A percentile compares a stretch with the other conserved stretches of the same genome.
Evolutionary conservation across 371 early-diverging fungal species (phyloP).

Genomic region (Mortierella sp.): DNA sequence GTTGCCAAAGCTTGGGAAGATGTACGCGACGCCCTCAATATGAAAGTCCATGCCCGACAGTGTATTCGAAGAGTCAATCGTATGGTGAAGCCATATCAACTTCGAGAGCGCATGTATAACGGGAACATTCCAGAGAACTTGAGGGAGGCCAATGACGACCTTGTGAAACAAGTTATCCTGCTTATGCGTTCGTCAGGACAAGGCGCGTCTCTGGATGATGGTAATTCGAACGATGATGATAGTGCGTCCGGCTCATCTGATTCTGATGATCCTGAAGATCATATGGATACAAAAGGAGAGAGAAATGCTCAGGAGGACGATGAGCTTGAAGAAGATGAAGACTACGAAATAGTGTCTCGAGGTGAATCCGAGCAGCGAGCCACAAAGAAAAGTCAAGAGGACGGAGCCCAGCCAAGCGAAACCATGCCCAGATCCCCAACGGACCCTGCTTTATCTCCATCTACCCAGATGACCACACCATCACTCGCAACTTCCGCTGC

Average conservation of each 20-base stretch:
- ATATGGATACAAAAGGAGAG: slow-evolving; percentile 13
- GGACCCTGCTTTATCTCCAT: slow-evolving; percentile 6
- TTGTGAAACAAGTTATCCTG: slow-evolving; percentile 52
- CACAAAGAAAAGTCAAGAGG: slow-evolving; percentile 8
- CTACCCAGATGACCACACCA: slow-evolving; percentile 22
- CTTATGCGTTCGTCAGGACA: slow-evolving; percentile 43
- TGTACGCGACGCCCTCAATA: slow-evolving; percentile 41
- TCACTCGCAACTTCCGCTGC: slow-evolving; percentile 10
- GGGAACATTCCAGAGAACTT: slow-evolving; percentile 52
- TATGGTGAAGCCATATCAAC: slow-evolving; percentile 47
- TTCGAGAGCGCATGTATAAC: slow-evolving; percentile 52
- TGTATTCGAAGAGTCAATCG: slow-evolving; percentile 52
- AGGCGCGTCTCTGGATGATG: slow-evolving; percentile 32
- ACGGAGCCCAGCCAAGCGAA: neutral
- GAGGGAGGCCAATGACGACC: slow-evolving; percentile 44
- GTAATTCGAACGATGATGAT: slow-evolving; percentile 39
- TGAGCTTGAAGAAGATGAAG: slow-evolving; percentile 15
- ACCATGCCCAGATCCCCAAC: slow-evolving; percentile 15
- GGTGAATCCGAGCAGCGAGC: slow-evolving; percentile 31
- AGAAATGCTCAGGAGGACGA: slow-evolving; percentile 12
- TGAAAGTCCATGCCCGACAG: slow-evolving; percentile 55
- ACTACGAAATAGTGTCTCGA: slow-evolving; percentile 29
- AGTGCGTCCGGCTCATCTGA: slow-evolving; percentile 34
- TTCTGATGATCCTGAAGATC: slow-evolving; percentile 33
- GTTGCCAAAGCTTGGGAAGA: slow-evolving; percentile 57